Evolutionary conservation across 345 rosid genomes (phyloP).

Genomic region (Rhodamnia rubescens): DNA sequence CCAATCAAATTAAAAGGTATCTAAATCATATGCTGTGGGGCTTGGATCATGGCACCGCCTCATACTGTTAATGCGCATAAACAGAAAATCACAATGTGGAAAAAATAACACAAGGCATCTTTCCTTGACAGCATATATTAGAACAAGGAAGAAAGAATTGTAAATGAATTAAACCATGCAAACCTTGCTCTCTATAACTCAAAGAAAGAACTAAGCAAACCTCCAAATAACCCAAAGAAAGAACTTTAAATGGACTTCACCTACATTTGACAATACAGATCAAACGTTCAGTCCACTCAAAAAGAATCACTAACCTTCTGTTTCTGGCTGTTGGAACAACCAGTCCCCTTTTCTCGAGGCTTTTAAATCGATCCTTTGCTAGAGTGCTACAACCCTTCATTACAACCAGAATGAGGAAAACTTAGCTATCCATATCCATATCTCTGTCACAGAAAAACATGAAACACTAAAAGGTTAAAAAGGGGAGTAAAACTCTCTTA

Average conservation of each 20-base stretch:
- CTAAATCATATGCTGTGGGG: not conserved
- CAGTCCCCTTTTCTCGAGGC: constrained; percentile 87
- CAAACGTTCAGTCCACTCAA: not conserved
- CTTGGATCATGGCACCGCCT: not conserved
- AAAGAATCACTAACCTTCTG: constrained; percentile 38
- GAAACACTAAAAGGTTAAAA: not conserved
- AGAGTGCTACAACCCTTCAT: constrained; percentile 80
- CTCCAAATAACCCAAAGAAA: not conserved
- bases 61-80: not conserved
- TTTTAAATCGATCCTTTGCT: constrained; percentile 77
- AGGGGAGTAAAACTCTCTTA: constrained; percentile 1
- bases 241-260: not conserved
- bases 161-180: not conserved
- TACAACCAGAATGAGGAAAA: not conserved
- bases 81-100: not conserved
- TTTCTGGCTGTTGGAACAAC: constrained; percentile 46
- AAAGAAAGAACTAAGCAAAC: not conserved
- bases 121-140: not conserved
- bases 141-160: not conserved
- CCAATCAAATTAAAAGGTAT: not conserved
- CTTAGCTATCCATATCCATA: not conserved
- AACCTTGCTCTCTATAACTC: not conserved
- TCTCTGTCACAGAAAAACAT: not conserved
- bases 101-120: not conserved
- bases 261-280: not conserved